Evolutionary conservation across 352 stramenopile genomes (phyloP).

Genomic region (Phytophthora cactorum): DNA sequence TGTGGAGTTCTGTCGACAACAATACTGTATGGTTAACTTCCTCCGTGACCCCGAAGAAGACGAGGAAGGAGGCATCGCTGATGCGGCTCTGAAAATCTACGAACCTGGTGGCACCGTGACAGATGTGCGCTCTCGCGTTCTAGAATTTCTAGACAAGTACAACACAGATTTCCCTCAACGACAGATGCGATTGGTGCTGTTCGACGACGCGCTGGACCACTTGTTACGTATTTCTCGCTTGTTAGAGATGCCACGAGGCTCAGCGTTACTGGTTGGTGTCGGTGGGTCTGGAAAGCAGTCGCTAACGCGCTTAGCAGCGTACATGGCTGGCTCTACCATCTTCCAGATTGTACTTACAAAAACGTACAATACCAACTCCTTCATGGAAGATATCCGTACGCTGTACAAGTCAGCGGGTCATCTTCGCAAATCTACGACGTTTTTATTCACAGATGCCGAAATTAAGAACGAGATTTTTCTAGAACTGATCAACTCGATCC

Average conservation of each 20-base stretch:
- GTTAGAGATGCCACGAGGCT: constrained; percentile 97
- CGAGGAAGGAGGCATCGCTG: constrained; percentile 94
- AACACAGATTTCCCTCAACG: constrained; percentile 97
- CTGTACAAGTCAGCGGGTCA: constrained; percentile 98
- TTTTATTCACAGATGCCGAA: constrained; percentile 98
- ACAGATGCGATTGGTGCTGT: constrained; percentile 98
- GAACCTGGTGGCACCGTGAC: constrained; percentile 94
- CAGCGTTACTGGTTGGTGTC: constrained; percentile 96
- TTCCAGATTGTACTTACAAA: constrained; percentile 99
- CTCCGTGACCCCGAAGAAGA: constrained; percentile 97
- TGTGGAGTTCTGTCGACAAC: constrained; percentile 67
- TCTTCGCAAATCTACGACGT: constrained; percentile 96
- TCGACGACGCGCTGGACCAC: constrained; percentile 98
- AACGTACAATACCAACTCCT: constrained; percentile 97
- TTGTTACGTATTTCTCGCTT: constrained; percentile 96
- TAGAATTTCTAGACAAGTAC: constrained; percentile 97
- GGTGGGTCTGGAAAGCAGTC: constrained; percentile 98
- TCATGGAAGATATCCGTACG: constrained; percentile 97
- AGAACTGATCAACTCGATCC: constrained; percentile 98
- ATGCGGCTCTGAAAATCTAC: constrained; percentile 97
- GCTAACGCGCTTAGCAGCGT: constrained; percentile 95
- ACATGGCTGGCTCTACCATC: constrained; percentile 96
- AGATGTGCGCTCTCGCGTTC: constrained; percentile 92
- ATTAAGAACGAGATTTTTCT: constrained; percentile 99
- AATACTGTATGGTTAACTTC: constrained; percentile 98